Evolutionary conservation across 768 basidiomycete genomes (phyloP).

Genomic region (Amyloporia xantha): DNA sequence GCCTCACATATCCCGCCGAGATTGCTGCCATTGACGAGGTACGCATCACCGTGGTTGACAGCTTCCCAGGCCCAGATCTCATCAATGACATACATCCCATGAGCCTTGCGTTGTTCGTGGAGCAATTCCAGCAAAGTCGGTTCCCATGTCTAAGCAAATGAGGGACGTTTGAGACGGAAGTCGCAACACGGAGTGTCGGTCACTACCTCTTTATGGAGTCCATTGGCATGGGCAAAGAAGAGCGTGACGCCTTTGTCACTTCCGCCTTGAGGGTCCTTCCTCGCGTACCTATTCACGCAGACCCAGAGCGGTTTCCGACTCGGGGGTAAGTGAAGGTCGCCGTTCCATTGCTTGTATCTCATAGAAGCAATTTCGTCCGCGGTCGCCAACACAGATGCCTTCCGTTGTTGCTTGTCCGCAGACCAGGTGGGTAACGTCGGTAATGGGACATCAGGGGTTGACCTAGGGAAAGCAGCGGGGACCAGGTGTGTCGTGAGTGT

Average conservation of each 20-base stretch:
- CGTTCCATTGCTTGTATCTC: conserved; percentile 25
- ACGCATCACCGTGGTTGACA: conserved; percentile 82
- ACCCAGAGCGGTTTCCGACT: conserved; percentile 50
- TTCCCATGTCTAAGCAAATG: conserved; percentile 64
- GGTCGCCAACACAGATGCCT: conserved; percentile 19
- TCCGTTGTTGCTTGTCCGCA: conserved; percentile 28
- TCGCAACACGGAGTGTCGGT: neutral
- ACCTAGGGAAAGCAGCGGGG: conserved; percentile 46
- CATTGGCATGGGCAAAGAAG: conserved; percentile 79
- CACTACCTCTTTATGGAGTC: conserved; percentile 79
- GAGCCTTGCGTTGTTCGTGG: conserved; percentile 22
- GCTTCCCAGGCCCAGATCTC: conserved; percentile 83
- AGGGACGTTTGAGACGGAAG: neutral
- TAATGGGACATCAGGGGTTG: conserved; percentile 34
- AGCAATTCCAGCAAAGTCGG: conserved; percentile 53
- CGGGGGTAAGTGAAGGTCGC: conserved; percentile 16
- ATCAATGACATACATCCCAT: conserved; percentile 38
- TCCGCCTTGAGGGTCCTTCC: conserved; percentile 23
- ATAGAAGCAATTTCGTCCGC: conserved; percentile 22
- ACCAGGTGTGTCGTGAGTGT: conserved; percentile 47
- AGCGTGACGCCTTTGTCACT: conserved; percentile 51
- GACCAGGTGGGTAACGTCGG: conserved; percentile 27
- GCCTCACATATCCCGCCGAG: conserved; percentile 56
- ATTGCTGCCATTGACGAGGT: conserved; percentile 52
- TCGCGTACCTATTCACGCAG: conserved; percentile 64